Evolutionary conservation across 2,329 filamentous ascomycete genomes (phyloP), one percentile per base, ranked within the genome.

Genomic region (Sarocladium strictum): DNA sequence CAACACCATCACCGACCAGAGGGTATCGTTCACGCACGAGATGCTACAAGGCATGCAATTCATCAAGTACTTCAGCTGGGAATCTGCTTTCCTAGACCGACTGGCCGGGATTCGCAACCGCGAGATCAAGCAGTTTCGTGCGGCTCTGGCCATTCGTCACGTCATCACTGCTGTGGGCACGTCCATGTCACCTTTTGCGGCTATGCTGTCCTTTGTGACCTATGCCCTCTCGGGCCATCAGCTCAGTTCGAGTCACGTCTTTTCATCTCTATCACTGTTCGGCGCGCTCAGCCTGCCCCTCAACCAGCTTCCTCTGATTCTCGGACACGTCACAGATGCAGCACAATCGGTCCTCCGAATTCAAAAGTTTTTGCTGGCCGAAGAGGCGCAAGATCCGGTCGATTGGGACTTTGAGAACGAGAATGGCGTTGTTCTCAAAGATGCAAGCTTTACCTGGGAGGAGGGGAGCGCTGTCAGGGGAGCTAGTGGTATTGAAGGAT

Each of bases 31-130:
- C 2, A 61, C 63, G 26, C 58, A 63, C 0, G 63, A 64, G 38
- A 62, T 61, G 11, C 59, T 64, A 27, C 61, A 62, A 2, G 60
- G 60, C 17, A 62, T 64, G n/a, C 62, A 61, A 9, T 60, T 64
- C 6, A 57, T 60, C 57, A 64, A 64, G 45, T 62, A 61, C 2
- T 64, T 64, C 32, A 60, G 62, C 19, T 64, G 61, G 37, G 63
- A 64, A 35, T 55, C 58, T 54, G 61, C 57, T 33, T 54, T 64
- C 5, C 56, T 62, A 11, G 47, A 54, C 37, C 62, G 58, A 38
- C 63, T 64, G 17, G 58, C 58, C 24, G 54, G 57, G 12, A 54
- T 64, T 5, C 58, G 63, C 27, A 56, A 47, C 3, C 55, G 59
- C 21, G 63, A 64, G 57, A 61, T 64, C 4, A 56, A 60, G 3